Evolutionary conservation across 1,139 yeast genomes (phyloP).

Genomic region (Blastobotrys aristatus): DNA sequence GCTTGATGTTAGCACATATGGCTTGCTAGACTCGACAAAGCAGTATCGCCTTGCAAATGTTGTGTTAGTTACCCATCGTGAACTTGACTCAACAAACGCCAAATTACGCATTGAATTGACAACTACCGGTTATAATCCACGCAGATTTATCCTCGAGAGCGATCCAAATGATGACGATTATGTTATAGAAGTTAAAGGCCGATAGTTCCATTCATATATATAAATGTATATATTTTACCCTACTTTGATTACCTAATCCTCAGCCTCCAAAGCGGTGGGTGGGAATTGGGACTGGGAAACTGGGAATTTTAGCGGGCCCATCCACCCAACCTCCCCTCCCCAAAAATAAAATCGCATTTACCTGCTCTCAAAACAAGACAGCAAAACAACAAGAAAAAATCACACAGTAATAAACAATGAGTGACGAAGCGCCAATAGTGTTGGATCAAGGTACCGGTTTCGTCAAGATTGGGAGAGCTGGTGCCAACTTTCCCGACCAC

Average conservation of each 20-base stretch:
- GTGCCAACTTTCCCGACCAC: slow-evolving; percentile 94
- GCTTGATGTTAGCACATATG: slow-evolving; percentile 21
- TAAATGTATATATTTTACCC: neutral
- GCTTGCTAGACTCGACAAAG: slow-evolving; percentile 10
- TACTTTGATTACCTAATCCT: neutral
- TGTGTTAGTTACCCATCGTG: slow-evolving; percentile 17
- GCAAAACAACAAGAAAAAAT: neutral
- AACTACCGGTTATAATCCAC: slow-evolving; percentile 5
- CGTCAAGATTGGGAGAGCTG: slow-evolving; percentile 82
- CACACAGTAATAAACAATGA: too few species aligned
- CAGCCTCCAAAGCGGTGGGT: too few species aligned
- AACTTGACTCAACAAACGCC: slow-evolving; percentile 1
- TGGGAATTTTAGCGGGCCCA: neutral
- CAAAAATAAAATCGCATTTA: neutral
- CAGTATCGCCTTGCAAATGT: slow-evolving; percentile 21
- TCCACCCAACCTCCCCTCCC: neutral
- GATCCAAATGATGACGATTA: slow-evolving; percentile 2
- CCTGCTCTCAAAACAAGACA: neutral
- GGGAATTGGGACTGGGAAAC: neutral
- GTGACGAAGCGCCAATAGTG: slow-evolving; percentile 38
- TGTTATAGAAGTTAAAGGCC: slow-evolving; percentile 13
- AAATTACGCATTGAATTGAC: slow-evolving; percentile 22
- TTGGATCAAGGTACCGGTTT: slow-evolving; percentile 99
- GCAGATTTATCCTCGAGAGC: slow-evolving; percentile 8
- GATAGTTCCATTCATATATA: neutral